These are phyloP conservation scores for Casaregolazyma lundiana DNA, from an alignment of 1,139 yeast genomes.

Conservation along the genomic window DNA sequence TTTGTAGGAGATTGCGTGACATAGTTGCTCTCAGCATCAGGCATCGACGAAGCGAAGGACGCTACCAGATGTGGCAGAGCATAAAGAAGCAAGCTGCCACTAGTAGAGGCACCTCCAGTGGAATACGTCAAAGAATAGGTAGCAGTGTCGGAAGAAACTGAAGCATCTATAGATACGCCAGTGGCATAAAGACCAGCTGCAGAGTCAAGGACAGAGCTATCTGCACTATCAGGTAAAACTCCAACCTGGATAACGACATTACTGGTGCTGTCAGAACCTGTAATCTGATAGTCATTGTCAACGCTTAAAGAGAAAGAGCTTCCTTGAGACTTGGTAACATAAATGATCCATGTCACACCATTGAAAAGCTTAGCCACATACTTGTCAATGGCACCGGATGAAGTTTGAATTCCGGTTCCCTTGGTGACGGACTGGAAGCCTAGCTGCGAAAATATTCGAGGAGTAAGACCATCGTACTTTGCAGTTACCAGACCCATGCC, in stretches of 20 bases:
- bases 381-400: constrained; percentile 44
- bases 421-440: constrained; percentile 47
- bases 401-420: constrained; percentile 34
- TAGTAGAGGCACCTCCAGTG: constrained; percentile 49
- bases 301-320: constrained; percentile 37
- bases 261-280: constrained; percentile 43
- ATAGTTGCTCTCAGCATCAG: constrained; percentile 44
- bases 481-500: constrained; percentile 81
- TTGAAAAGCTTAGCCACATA: constrained; percentile 51
- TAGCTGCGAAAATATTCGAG: constrained; percentile 48
- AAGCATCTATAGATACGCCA: constrained; percentile 39
- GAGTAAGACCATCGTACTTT: constrained; percentile 56
- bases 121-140: constrained; percentile 50
- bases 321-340: constrained; percentile 49
- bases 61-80: constrained; percentile 70
- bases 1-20: constrained; percentile 55
- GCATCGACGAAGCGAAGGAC: constrained; percentile 42
- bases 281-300: constrained; percentile 37
- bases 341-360: constrained; percentile 54
- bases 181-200: constrained; percentile 62
- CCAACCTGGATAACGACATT: constrained; percentile 62
- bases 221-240: constrained; percentile 42
- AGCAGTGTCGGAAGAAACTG: constrained; percentile 38
- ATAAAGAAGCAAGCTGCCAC: constrained; percentile 53
- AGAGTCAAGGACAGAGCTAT: constrained; percentile 41